Evolutionary conservation across 148 eudicot genomes (phyloP).

Genomic region (Agrostemma githago): DNA sequence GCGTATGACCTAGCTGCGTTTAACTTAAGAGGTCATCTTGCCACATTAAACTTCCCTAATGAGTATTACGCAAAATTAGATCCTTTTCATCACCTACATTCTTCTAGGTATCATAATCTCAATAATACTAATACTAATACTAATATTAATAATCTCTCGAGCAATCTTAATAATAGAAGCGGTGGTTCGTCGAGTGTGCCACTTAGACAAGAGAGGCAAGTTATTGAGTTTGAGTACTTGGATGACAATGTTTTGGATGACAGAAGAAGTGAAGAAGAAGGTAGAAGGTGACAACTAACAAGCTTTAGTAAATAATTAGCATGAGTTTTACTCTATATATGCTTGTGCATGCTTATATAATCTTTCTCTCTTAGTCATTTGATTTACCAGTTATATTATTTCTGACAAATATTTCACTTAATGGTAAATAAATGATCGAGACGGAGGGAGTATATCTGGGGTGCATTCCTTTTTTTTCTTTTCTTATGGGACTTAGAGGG

Average conservation of each 20-base stretch:
- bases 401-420: too few relatives aligned
- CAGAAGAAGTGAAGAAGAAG: constrained; percentile 21
- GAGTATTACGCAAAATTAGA: constrained; percentile 38
- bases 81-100: constrained; percentile 29
- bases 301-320: neutral
- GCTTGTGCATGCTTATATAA: neutral
- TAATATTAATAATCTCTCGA: neutral
- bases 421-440: neutral
- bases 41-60: constrained; percentile 48
- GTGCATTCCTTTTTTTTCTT: neutral
- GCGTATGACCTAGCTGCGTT: constrained; percentile 60
- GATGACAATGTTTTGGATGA: constrained; percentile 59
- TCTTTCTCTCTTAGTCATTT: neutral
- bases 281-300: neutral
- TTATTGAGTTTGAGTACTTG: constrained; percentile 53
- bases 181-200: neutral
- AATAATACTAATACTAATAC: neutral
- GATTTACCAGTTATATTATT: too few relatives aligned
- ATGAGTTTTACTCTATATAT: neutral
- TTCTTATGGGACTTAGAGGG: neutral
- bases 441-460: too few relatives aligned
- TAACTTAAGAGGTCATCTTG: constrained; percentile 48
- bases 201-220: constrained; percentile 29
- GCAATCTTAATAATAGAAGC: neutral
- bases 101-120: constrained; percentile 14